Evolutionary conservation across 345 rosid species (phyloP).

Genomic region (Bruguiera sexangula): DNA sequence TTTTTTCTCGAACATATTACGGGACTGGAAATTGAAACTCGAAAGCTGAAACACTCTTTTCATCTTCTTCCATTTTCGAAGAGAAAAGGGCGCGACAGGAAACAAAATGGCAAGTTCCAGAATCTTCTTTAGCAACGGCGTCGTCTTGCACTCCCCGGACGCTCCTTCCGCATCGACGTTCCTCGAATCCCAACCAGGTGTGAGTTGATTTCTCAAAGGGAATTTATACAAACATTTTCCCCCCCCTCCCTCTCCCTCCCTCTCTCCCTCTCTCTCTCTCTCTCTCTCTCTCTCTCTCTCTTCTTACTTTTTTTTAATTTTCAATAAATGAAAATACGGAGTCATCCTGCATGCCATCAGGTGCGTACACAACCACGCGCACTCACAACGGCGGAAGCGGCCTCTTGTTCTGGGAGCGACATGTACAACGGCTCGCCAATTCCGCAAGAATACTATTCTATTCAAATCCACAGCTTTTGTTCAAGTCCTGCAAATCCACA

Average conservation of each 20-base stretch:
- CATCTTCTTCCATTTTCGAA: no score
- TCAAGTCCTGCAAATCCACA: constrained; percentile 18
- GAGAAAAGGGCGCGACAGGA: no score
- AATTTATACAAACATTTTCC: neutral
- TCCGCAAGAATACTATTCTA: constrained; percentile 50
- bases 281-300: no score
- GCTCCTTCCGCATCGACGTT: constrained; percentile 54
- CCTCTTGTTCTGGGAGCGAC: constrained; percentile 72
- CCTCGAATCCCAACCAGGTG: constrained; percentile 65
- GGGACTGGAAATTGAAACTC: neutral
- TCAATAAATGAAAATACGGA: no score
- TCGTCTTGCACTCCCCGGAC: constrained; percentile 34
- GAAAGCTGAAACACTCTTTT: no score
- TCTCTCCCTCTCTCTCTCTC: no score
- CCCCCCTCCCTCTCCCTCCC: no score
- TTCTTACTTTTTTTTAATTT: neutral
- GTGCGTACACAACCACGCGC: constrained; percentile 82
- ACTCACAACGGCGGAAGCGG: constrained; percentile 49
- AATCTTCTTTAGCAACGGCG: constrained; percentile 58
- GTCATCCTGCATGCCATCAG: constrained; percentile 24
- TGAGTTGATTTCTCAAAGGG: neutral
- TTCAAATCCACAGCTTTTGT: constrained; percentile 47
- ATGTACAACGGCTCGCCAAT: constrained; percentile 50
- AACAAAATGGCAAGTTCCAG: constrained; percentile 39
- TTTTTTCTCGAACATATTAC: no score